phyloP scores from a whole-genome alignment of 208 protist genomes.

The Acanthamoeba healyi region DNA sequence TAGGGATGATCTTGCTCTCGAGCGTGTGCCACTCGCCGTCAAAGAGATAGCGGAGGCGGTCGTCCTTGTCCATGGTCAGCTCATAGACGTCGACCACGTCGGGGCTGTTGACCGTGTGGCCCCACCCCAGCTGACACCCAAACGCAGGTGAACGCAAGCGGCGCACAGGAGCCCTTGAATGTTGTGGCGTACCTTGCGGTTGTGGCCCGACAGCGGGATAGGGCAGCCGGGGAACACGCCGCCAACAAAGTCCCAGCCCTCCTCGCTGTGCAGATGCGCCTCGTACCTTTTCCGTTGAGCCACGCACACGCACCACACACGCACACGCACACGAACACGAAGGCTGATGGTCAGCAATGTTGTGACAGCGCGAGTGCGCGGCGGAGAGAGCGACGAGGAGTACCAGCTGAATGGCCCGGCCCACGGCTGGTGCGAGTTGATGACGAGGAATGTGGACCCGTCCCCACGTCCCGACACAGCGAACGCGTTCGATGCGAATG shows the following conservation, averaged over 20 bases:
- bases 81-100: constrained; percentile 67
- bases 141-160: not conserved
- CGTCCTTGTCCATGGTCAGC: constrained; percentile 31
- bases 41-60: constrained; percentile 30
- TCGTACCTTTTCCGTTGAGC: too few species aligned
- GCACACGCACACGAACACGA: not conserved
- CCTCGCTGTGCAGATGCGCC: constrained; percentile 66
- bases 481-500: constrained; percentile 44
- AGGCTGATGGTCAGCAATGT: too few species aligned
- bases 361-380: not conserved
- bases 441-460: constrained; percentile 41
- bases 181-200: constrained; percentile 16
- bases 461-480: not conserved
- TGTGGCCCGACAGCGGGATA: constrained; percentile 46
- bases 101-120: constrained; percentile 41
- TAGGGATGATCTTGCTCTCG: not conserved
- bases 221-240: constrained; percentile 32
- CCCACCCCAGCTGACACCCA: constrained; percentile 43
- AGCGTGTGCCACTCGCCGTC: constrained; percentile 60
- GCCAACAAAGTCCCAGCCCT: constrained; percentile 62
- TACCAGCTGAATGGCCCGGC: constrained; percentile 45
- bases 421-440: constrained; percentile 58
- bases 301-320: not conserved
- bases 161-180: too few species aligned
- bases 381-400: not conserved